Evolutionary conservation across 129 eudicot species (phyloP), one percentile per base, ranked within the genome.

Genomic region (Flaveria linearis): DNA sequence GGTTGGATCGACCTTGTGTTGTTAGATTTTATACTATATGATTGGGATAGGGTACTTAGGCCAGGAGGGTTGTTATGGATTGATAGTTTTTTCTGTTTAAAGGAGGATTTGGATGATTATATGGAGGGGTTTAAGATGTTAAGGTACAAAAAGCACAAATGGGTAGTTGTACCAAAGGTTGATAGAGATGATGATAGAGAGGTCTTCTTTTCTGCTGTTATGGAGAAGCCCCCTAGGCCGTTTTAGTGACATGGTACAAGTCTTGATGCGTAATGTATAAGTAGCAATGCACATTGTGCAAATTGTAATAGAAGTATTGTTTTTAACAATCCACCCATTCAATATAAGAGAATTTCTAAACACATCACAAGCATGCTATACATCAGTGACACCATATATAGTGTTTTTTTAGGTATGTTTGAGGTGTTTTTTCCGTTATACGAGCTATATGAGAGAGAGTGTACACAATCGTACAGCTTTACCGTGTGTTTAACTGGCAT

Each of bases 1-100:
- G 96, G 93, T 6, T 90, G 93, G 96, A 90, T 90, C 3, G 97
- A 91, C 74, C 82, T 77, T 3, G 89, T 88, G 66, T 64, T 88
- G 11, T 69, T 91, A 36, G 93, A 86, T 56, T 91, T 88, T 72
- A 81, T 88, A 71, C 73, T 91, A 68, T 88, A 84, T 74, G 93
- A 91, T 53, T 91, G 89, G 93, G 97, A 91, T 65, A 84, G 91
- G 39, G 93, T 86, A 73, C 76, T 91, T 82, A 84, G 93, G 87
- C 93, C 97, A 11, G 91, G 97, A 23, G 97, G 93, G 28, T 66
- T 91, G 77, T 73, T 91, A 69, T 88, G 97, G 93, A 83, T 91
- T 26, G 97, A 91, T 22, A 88, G 91, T 76, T 88, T 91, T 80
- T 91, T 91, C 66, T 91, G 93, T 75, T 65, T 82, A 67, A 86